Evolutionary conservation across 192 early-diverging fungal genomes (phyloP), one percentile per base, ranked within the genome.

Genomic region (Backusella morwellensis): DNA sequence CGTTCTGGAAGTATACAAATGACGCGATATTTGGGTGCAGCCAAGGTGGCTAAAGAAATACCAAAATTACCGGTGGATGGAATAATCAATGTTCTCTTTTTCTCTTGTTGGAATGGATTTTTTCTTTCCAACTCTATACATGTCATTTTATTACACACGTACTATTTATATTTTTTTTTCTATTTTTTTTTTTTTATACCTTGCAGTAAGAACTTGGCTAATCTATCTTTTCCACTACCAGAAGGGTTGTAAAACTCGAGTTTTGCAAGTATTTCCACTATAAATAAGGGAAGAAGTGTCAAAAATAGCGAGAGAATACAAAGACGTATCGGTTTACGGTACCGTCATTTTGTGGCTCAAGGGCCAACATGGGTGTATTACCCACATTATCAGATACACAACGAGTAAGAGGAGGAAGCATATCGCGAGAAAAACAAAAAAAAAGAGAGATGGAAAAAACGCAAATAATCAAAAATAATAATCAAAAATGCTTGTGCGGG

Each of bases 171-270:
- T 54, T 4, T 3, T 2, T 23, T 17, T 11, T 5, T 12, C 6
- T 17, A 23, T 34, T 29, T 29, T 29, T 32, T 32, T 32, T 32
- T 32, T 32, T 32, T 32, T 3, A 3, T 32, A 71, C 85, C 84
- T 42, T 77, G 17, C 8, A 91, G 74, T 40, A 90, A 75, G 40
- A 77, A 71, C 40, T 88, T 88, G 38, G 94, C 94, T 4, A 93
- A 86, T 19, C 94, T 83, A 81, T 95, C 93, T 78, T 93, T 95
- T 56, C 91, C 87, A 29, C 91, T 92, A 12, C 88, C 90, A 47
- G 83, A 81, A 1, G 91, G 89, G 74, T 93, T 94, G 59, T 85
- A 84, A 80, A 87, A 95, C 77, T 95, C 94, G 6, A 92, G 85
- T 79, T 95, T 95, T 56, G 89, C 94, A 6, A 91, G 68, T 1